A percentile compares a stretch with the other conserved stretches of the same genome.
Evolutionary conservation across 108 stramenopile species (phyloP).

Genomic region (Aurantiochytrium sp.): DNA sequence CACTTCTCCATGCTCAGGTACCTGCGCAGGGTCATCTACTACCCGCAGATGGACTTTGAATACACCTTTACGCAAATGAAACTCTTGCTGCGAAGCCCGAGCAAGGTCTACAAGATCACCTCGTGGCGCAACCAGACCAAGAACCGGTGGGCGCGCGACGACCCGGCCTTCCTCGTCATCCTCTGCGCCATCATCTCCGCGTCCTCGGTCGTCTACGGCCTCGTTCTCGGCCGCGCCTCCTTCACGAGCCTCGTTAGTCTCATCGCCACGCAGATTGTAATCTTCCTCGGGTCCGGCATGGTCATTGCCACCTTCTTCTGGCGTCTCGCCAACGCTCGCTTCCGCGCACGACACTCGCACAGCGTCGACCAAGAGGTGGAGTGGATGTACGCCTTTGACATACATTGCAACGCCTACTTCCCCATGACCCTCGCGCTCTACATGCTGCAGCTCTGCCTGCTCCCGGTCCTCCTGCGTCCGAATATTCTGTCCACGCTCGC

Average conservation of each 20-base stretch:
- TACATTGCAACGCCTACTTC: slow-evolving; percentile 95
- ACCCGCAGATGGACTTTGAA: slow-evolving; percentile 47
- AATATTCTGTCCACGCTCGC: slow-evolving; percentile 70
- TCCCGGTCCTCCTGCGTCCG: slow-evolving; percentile 79
- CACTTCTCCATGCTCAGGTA: slow-evolving; percentile 37
- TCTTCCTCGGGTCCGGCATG: slow-evolving; percentile 56
- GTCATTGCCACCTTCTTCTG: slow-evolving; percentile 46
- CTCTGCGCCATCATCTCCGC: slow-evolving; percentile 74
- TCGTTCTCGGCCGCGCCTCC: slow-evolving; percentile 58
- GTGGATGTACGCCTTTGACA: slow-evolving; percentile 96
- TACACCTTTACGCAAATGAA: slow-evolving; percentile 42
- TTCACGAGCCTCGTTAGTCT: slow-evolving; percentile 49
- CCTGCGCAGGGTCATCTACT: slow-evolving; percentile 37
- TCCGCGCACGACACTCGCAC: slow-evolving; percentile 49
- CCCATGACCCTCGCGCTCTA: slow-evolving; percentile 83
- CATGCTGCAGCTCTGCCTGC: slow-evolving; percentile 85
- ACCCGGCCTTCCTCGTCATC: slow-evolving; percentile 90
- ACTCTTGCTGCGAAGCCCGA: slow-evolving; percentile 26
- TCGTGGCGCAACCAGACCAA: slow-evolving; percentile 61
- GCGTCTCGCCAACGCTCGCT: slow-evolving; percentile 49
- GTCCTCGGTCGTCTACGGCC: slow-evolving; percentile 60
- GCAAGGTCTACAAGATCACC: slow-evolving; percentile 34
- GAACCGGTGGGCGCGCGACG: slow-evolving; percentile 97
- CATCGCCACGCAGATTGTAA: slow-evolving; percentile 37
- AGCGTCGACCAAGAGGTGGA: slow-evolving; percentile 88